phyloP scores from a whole-genome alignment of 306 rosid species.

The Fragaria iinumae region DNA sequence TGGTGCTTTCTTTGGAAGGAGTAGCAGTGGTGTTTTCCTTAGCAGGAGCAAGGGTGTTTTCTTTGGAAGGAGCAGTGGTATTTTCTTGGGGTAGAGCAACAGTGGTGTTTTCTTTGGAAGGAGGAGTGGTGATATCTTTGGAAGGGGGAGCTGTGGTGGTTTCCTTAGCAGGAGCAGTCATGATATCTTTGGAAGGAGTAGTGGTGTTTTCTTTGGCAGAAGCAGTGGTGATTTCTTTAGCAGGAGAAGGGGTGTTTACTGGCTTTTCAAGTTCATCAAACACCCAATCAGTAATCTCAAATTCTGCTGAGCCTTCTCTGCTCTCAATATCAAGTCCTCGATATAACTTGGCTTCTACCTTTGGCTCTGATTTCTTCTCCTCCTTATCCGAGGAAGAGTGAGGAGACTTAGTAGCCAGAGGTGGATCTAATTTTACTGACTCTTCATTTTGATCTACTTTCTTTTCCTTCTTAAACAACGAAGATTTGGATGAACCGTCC shows the following conservation, averaged over 20 bases:
- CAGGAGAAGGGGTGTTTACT: slow-evolving; percentile 6
- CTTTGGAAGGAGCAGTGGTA: background rate
- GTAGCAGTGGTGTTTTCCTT: background rate
- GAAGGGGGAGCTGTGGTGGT: background rate
- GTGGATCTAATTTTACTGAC: slow-evolving; percentile 25
- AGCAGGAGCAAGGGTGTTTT: background rate
- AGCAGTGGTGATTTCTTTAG: background rate
- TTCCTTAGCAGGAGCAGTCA: background rate
- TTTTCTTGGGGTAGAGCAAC: background rate
- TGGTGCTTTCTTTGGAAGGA: background rate
- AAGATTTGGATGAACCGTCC: slow-evolving; percentile 19
- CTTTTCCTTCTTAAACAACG: slow-evolving; percentile 19
- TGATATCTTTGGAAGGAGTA: background rate
- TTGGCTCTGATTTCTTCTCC: slow-evolving; percentile 3
- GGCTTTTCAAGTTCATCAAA: slow-evolving; percentile 58
- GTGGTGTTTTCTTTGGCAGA: background rate
- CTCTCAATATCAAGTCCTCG: slow-evolving; percentile 39
- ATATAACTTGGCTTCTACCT: slow-evolving; percentile 19
- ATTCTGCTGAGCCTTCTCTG: slow-evolving; percentile 44
- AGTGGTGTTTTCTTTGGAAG: background rate
- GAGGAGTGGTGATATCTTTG: background rate
- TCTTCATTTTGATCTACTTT: slow-evolving; percentile 11
- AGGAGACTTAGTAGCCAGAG: slow-evolving; percentile 25
- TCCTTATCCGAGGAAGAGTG: slow-evolving; percentile 21
- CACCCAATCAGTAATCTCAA: slow-evolving; percentile 67